A percentile compares a stretch with the other conserved stretches of the same genome.
These are phyloP conservation scores for Coprinopsis sp. DNA, from an alignment of 768 basidiomycete species.

Conservation along the genomic window DNA sequence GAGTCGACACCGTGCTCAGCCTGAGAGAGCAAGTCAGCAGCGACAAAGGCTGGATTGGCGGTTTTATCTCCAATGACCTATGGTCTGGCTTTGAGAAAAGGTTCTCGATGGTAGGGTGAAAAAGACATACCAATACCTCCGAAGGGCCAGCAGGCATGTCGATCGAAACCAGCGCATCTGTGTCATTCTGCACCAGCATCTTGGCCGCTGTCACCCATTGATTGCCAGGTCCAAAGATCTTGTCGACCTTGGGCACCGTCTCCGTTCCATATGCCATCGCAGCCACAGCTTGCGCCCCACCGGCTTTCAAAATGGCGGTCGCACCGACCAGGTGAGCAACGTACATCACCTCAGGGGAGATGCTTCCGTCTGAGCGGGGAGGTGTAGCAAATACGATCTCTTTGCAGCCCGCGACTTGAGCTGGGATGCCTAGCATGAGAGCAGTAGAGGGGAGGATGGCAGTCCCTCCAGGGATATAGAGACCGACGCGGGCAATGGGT, in stretches of 20 bases:
- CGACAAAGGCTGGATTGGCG: conserved; percentile 84
- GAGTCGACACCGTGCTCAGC: conserved; percentile 98
- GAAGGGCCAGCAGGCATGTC: conserved; percentile 99
- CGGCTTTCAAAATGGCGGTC: conserved; percentile 86
- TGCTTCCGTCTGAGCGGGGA: conserved; percentile 86
- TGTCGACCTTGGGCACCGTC: conserved; percentile 96
- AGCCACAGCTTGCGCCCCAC: conserved; percentile 93
- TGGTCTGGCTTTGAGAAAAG: neutral
- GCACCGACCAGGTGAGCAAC: conserved; percentile 90
- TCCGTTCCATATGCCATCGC: conserved; percentile 96
- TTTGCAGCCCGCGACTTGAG: conserved; percentile 93
- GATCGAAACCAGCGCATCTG: conserved; percentile 91
- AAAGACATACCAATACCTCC: conserved; percentile 81
- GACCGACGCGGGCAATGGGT: conserved; percentile 91
- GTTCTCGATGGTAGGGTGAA: neutral
- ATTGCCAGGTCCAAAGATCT: conserved; percentile 98
- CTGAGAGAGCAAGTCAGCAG: conserved; percentile 94
- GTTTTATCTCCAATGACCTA: conserved; percentile 94
- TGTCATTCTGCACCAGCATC: conserved; percentile 99
- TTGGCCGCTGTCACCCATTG: conserved; percentile 99
- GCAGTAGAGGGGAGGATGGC: conserved; percentile 95
- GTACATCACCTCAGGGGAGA: conserved; percentile 97
- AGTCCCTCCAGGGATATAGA: conserved; percentile 97
- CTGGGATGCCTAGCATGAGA: conserved; percentile 96
- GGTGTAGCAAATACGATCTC: conserved; percentile 94